Evolutionary conservation across 805 yeast species (phyloP), one percentile per base, ranked within the genome.

Genomic region (Diddensiella transvaalensis): DNA sequence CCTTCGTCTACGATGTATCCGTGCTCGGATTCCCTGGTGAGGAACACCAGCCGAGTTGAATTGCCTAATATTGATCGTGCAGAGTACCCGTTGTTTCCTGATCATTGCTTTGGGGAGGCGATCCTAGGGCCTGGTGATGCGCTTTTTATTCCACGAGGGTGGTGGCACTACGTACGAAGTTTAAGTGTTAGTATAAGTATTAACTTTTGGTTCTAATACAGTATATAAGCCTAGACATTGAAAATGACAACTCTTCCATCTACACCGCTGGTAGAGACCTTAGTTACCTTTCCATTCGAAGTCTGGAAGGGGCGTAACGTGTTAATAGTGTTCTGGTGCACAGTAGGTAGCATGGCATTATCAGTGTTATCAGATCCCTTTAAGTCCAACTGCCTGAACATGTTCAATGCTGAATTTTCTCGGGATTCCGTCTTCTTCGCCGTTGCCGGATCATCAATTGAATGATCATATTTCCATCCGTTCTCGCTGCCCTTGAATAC

Each of bases 311-410:
- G 71, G 57, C 80, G 75, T 47, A 91, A 66, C 43, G 80, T 77
- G 46, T 85, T 79, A 63, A 93, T 72, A 8, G 96, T 83, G 70
- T 91, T 93, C 69, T 90, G 96, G 70, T 93, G 98, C 50, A 87
- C 78, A 13, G 96, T 88, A 45, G 77, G 76, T 66, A 85, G 74
- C 26, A 76, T 67, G 35, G 74, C 71, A 45, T 70, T 68, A 47
- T 66, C 64, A 24, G 65, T 65, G 48, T 68, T 73, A 59, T 71
- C 73, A 49, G 86, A 78, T 51, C 99, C 99, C 74, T 89, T 93
- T 66, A 91, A 77, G 70, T 93, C 99, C 77, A 93, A 73, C 68
- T 91, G 96, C 68, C 87, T 83, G 73, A 93, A 93, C 90, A 91
- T 88, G 71, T 86, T 85, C 66, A 93, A 78, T 3, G 78, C 72